A percentile compares a stretch with the other conserved stretches of the same genome.
Conservation (phyloP, 2,329 filamentous ascomycete species). For the Fusarium sp. region DNA sequence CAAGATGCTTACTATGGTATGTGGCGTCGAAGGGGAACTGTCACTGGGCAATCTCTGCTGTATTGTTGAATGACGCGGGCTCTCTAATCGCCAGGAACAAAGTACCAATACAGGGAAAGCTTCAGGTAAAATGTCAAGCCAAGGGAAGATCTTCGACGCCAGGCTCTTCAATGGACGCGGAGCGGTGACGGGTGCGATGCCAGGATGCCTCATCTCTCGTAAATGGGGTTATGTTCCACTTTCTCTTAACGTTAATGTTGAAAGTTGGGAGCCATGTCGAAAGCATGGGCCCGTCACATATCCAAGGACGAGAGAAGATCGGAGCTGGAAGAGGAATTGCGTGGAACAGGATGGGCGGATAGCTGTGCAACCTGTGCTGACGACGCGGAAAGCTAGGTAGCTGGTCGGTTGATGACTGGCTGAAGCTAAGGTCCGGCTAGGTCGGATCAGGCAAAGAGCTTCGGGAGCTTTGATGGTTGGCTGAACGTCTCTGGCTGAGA, state of each 20-base stretch:
- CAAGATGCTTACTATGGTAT: conserved; percentile 34
- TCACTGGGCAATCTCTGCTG: conserved; percentile 37
- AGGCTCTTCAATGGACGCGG: conserved; percentile 26
- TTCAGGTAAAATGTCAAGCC: conserved; percentile 14
- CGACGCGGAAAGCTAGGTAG: conserved; percentile 35
- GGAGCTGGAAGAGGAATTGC: conserved; percentile 36
- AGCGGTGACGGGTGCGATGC: conserved; percentile 39
- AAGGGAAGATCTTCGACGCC: conserved; percentile 16
- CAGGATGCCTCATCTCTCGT: conserved; percentile 34
- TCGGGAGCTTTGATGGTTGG: conserved; percentile 35
- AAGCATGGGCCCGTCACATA: conserved; percentile 42
- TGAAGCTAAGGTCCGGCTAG: conserved; percentile 39
- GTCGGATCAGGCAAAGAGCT: conserved; percentile 38
- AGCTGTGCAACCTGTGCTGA: conserved; percentile 24
- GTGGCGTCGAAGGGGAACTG: conserved; percentile 34
- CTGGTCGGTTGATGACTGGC: conserved; percentile 32
- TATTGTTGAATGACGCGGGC: conserved; percentile 28
- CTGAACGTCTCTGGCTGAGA: conserved; percentile 43
- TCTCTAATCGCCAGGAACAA: conserved; percentile 31
- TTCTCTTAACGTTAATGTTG: conserved; percentile 28
- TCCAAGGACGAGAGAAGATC: conserved; percentile 32
- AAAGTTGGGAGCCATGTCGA: conserved; percentile 21
- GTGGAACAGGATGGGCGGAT: conserved; percentile 33
- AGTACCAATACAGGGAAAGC: conserved; percentile 22
- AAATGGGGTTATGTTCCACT: conserved; percentile 30